Conservation (phyloP, 768 basidiomycete genomes). For the Dacryopinax primogenitus region DNA sequence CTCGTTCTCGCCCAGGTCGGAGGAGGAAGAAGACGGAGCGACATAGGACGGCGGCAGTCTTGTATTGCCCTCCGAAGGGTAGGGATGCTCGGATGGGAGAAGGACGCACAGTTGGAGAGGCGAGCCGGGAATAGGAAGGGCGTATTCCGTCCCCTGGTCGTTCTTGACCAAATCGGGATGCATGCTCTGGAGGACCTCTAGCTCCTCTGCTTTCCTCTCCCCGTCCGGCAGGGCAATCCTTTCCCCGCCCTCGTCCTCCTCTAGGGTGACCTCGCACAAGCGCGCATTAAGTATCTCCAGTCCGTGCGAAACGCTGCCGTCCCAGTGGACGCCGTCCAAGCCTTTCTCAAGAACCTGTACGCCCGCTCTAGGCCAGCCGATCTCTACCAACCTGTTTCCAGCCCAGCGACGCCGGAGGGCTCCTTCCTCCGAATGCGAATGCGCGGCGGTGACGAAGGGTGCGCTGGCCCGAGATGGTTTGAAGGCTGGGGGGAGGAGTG, state of each 20-base stretch:
- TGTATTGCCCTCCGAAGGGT: conserved; percentile 33
- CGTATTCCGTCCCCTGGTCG: neutral
- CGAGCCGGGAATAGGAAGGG: conserved; percentile 44
- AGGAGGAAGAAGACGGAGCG: conserved; percentile 48
- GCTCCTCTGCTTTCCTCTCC: conserved; percentile 13
- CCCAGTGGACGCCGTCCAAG: conserved; percentile 26
- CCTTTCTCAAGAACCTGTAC: neutral
- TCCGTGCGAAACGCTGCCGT: conserved; percentile 10
- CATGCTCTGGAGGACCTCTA: neutral
- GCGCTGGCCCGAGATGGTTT: conserved; percentile 51
- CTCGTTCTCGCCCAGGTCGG: too few species aligned
- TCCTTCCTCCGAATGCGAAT: conserved; percentile 39
- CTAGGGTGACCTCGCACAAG: conserved; percentile 19
- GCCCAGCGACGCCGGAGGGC: conserved; percentile 65
- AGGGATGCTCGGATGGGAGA: conserved; percentile 35
- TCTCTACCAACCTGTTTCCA: conserved; percentile 63
- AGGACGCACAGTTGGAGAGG: conserved; percentile 57
- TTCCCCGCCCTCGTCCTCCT: conserved; percentile 19
- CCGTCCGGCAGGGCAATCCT: neutral
- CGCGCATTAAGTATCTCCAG: conserved; percentile 16
- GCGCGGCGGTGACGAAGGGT: conserved; percentile 52
- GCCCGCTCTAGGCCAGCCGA: conserved; percentile 51
- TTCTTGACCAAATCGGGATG: neutral
- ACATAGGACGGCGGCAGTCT: conserved; percentile 60
- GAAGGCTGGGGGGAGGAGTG: conserved; percentile 68